These are phyloP conservation scores for Babesia caballi DNA, from an alignment of 169 alveolate genomes.

Conservation along the genomic window DNA sequence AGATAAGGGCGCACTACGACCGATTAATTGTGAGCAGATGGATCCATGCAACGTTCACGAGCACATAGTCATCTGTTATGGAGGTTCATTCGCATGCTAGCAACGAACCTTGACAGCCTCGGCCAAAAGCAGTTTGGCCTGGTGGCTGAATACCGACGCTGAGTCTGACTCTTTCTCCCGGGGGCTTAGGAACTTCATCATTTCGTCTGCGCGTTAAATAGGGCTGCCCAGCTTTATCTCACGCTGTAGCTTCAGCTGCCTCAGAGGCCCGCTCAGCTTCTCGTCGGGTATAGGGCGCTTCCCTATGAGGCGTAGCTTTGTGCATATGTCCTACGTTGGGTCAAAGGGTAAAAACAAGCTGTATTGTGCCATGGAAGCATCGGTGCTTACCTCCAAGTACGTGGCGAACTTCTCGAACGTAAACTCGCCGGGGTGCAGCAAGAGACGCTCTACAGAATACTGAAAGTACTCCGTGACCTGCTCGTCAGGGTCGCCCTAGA, in stretches of 20 bases:
- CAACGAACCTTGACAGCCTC: slow-evolving; percentile 43
- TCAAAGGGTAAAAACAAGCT: neutral
- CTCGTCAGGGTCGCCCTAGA: slow-evolving; percentile 52
- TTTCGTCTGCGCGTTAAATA: slow-evolving; percentile 49
- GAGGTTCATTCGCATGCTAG: too few relatives aligned
- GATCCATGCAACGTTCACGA: too few relatives aligned
- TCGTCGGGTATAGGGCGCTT: slow-evolving; percentile 57
- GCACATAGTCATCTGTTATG: too few relatives aligned
- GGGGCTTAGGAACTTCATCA: slow-evolving; percentile 67
- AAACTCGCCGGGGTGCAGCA: slow-evolving; percentile 59
- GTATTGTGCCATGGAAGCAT: neutral
- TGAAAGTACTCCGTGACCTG: slow-evolving; percentile 47
- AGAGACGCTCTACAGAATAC: slow-evolving; percentile 54
- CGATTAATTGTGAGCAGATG: too few relatives aligned
- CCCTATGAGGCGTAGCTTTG: slow-evolving; percentile 47
- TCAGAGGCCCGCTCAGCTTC: slow-evolving; percentile 43
- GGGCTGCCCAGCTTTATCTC: slow-evolving; percentile 17
- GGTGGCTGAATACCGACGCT: slow-evolving; percentile 65
- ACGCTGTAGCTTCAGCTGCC: slow-evolving; percentile 56
- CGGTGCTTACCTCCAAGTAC: slow-evolving; percentile 32
- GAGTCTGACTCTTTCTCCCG: slow-evolving; percentile 71
- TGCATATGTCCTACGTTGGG: slow-evolving; percentile 36
- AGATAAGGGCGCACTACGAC: too few relatives aligned
- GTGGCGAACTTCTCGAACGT: slow-evolving; percentile 53
- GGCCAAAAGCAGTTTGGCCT: slow-evolving; percentile 67